Evolutionary conservation across 2,329 filamentous ascomycete genomes (phyloP), one percentile per base, ranked within the genome.

Genomic region (Talaromyces sp.): DNA sequence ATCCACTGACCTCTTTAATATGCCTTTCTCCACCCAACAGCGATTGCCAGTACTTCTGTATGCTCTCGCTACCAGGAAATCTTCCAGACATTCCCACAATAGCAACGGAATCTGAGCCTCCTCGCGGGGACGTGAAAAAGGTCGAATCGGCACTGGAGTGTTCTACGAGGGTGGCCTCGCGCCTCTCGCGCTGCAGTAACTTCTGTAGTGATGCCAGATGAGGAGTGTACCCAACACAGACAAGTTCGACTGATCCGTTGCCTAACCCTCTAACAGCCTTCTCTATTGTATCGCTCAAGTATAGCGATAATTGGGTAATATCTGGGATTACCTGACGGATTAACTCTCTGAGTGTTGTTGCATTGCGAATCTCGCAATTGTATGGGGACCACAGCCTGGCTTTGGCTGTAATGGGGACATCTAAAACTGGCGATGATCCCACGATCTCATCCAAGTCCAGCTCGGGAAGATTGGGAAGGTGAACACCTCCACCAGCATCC

Each of bases 21-120:
- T 87, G 70, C 90, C 88, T 8, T 90, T 80, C 12, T 88, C 88
- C 55, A 72, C 87, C 85, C 70, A 85, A 82, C 17, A 91, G 80
- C 6, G 90, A 77, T 61, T 89, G 84, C 88, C 88, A 91, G 21
- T 91, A 82, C 61, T 83, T 82, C 60, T 90, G 86, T 65, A 85
- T 81, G 68, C 81, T 43, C 1, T 54, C 87, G 59, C 88, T 87
- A 67, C 87, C 85, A 2, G 88, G 88, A 72, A 90, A 90, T 53
- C 88, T 83, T 57, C 88, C 88, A 55, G 88, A 83, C 85, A 90
- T 89, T 56, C 91, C 90, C 26, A 94, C 88, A 64, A 95, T 91
- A 62, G 91, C 91, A 62, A 94, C 83, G 31, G 19, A 38, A 54
- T 56, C 35, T 5, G 54, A 56, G 3, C 54, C 54, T 83, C 82